Percentiles rank a stretch among this genome's conserved stretches.
phyloP scores from a whole-genome alignment of 1,284 basidiomycete species.

The Apiotrichum montevideense region DNA sequence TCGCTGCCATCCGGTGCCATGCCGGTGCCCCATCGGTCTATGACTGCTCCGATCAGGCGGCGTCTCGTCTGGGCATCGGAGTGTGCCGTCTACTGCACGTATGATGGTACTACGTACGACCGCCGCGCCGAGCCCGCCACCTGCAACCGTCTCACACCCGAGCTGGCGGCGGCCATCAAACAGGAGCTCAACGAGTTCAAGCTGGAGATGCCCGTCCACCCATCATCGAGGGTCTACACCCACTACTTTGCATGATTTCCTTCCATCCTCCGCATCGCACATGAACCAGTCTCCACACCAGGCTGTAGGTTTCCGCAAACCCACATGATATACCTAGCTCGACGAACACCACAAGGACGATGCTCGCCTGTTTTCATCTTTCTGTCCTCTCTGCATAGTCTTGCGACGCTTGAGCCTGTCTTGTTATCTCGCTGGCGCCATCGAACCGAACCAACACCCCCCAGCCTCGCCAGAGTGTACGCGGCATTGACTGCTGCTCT shows the following conservation, averaged over 20 bases:
- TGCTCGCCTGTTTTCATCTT: neutral
- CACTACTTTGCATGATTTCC: slow-evolving; percentile 56
- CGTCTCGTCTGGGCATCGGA: slow-evolving; percentile 81
- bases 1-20: slow-evolving; percentile 61
- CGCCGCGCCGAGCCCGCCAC: slow-evolving; percentile 91
- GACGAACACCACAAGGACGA: neutral
- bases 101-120: slow-evolving; percentile 84
- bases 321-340: neutral
- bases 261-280: neutral
- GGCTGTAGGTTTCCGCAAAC: neutral
- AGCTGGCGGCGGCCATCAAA: slow-evolving; percentile 90
- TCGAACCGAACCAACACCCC: neutral
- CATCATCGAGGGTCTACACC: slow-evolving; percentile 72
- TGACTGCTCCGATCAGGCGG: slow-evolving; percentile 50
- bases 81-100: slow-evolving; percentile 91
- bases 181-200: slow-evolving; percentile 94
- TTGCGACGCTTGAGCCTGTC: neutral
- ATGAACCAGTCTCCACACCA: neutral
- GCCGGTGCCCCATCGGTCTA: slow-evolving; percentile 17
- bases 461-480: neutral
- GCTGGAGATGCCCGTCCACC: slow-evolving; percentile 97
- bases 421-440: slow-evolving; percentile 1
- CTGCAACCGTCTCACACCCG: slow-evolving; percentile 90
- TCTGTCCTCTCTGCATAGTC: neutral
- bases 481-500: neutral